Evolutionary conservation across 1,139 yeast genomes (phyloP), one percentile per base, ranked within the genome.

Genomic region (Yamadazyma blattariae): DNA sequence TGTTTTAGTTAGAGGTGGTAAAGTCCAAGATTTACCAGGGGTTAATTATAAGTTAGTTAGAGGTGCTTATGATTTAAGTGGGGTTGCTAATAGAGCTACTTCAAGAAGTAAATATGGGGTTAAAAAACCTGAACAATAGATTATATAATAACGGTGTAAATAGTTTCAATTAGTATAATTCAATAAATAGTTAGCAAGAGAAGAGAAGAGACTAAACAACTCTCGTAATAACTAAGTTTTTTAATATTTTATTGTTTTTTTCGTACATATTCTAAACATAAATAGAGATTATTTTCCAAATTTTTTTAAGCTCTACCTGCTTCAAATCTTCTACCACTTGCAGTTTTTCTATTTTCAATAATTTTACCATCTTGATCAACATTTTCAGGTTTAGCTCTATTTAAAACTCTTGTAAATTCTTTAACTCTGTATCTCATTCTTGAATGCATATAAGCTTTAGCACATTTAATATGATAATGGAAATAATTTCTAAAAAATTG

Each of bases 11-110:
- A 79, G 98, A 60, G 99, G 99, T 18, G 99, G 98, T 13, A 81
- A 97, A 73, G 89, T 89, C 35, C 97, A 90, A 59, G 99, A 94
- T 81, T 73, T 92, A 53, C 98, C 98, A 16, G 99, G 99, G 74
- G 97, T 92, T 32, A 90, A 89, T 59, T 92, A 94, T 62, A 92
- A 87, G 62, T 74, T 89, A 53, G 87, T 92, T 20, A 80, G 99
- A 66, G 99, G 99, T 31, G 88, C 90, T 12, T 79, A 80, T 56
- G 99, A 92, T 70, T 73, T 92, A 57, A 87, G 90, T 33, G 97
- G 97, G 33, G 98, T 94, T 31, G 96, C 95, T 32, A 89, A 89
- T 56, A 79, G 97, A 64, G 75, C 82, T 38, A 82, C 94, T 8
- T 83, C 96, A 14, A 79, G 98, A 61, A 84, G 95, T 32, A 88